Conservation (phyloP, 495 filamentous ascomycete species). For the Xylaria longipes region DNA sequence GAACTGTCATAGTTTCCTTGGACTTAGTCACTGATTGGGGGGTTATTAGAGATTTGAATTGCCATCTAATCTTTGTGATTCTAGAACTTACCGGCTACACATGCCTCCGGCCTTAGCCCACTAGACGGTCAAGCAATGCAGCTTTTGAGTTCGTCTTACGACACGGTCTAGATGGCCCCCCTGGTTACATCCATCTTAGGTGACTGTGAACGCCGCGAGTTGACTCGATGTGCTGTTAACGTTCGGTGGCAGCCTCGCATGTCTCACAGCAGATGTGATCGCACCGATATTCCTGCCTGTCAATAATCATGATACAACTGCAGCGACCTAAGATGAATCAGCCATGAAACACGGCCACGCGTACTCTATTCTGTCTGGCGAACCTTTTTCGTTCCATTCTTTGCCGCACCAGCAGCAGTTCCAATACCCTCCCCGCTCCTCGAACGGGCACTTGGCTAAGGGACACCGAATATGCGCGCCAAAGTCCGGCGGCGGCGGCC, state of each 20-base stretch:
- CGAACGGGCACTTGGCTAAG: constrained; percentile 45
- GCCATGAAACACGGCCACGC: background rate
- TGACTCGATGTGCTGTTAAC: constrained; percentile 16
- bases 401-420: constrained; percentile 54
- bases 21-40: background rate
- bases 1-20: background rate
- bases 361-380: constrained; percentile 7
- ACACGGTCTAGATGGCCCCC: background rate
- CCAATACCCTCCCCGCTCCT: constrained; percentile 46
- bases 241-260: constrained; percentile 42
- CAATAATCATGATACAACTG: constrained; percentile 49
- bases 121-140: background rate
- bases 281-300: constrained; percentile 46
- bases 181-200: constrained; percentile 9
- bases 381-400: constrained; percentile 45
- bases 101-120: background rate
- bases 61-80: background rate
- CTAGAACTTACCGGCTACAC: constrained; percentile 14
- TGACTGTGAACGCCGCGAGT: background rate
- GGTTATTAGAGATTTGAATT: background rate
- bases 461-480: constrained; percentile 41
- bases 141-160: background rate
- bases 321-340: constrained; percentile 40
- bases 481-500: constrained; percentile 45
- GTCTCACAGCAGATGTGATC: constrained; percentile 50